Base-by-base conservation (phyloP, 2,329 filamentous ascomycete genomes). In the Fusarium ambrosium region DNA sequence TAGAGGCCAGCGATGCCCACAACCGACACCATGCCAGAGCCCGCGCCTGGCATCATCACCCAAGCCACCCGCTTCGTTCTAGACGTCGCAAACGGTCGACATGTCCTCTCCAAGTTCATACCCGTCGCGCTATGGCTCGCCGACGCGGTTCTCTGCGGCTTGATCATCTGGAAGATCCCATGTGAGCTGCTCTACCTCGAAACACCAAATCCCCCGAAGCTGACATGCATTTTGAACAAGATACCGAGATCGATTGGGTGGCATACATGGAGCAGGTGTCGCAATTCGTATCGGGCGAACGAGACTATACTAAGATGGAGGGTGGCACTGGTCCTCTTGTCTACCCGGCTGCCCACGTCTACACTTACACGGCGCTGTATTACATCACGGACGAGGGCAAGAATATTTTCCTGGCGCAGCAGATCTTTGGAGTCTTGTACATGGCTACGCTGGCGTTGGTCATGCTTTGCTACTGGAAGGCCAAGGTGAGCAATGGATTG, bases 211-310 rank as follows among this genome's bases (percentile, higher is more conserved):
- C 22, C 9, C 32, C 41, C 48, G 39, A 66, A 63, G 58, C 71
- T 75, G 53, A 77, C 36, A 4, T 13, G 9, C 14, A 32, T 34
- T 53, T 58, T 58, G 51, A 8, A 59, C 76, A 89, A 29, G 97
- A 99, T 82, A 99, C 97, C 51, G 97, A 99, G 84, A 99, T 99
- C 80, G 97, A 99, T 85, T 99, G 96, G 96, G 89, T 89, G 69
- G 95, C 97, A 1, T 99, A 99, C 84, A 98, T 99, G 95, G 90
- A 98, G 82, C 97, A 99, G 80, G 88, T 98, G 53, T 85, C 89
- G 45, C 92, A 95, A 77, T 97, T 93, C 80, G 85, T 95, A 55
- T 88, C 90, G 20, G 97, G 97, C 79, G 95, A 98, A 86, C 91
- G 94, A 81, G 93, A 98, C 83, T 99, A 99, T 83, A 91, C 90